Percentiles rank a stretch among this genome's conserved stretches.
These are phyloP conservation scores for Scolecobasidium constrictum DNA, from an alignment of 2,329 filamentous ascomycete species.

Conservation along the genomic window DNA sequence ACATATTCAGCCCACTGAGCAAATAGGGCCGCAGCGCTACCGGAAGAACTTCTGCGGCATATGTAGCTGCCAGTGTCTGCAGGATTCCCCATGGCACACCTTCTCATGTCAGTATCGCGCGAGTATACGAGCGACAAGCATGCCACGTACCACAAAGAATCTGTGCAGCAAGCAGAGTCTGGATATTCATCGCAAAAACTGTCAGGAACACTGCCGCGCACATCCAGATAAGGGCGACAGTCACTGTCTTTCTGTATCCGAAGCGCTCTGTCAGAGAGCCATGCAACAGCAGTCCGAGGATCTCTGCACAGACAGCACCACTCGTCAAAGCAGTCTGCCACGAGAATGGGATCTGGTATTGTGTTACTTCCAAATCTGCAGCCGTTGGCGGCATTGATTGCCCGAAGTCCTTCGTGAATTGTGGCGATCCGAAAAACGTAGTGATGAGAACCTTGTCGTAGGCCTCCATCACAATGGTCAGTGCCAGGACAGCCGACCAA, in stretches of 20 bases:
- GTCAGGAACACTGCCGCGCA: constrained; percentile 37
- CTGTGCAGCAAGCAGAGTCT: constrained; percentile 32
- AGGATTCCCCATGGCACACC: constrained; percentile 39
- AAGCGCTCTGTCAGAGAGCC: constrained; percentile 35
- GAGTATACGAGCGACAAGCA: too few species aligned
- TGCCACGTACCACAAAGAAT: constrained; percentile 37
- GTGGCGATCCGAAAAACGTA: constrained; percentile 56
- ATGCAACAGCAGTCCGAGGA: constrained; percentile 36
- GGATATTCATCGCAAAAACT: constrained; percentile 36
- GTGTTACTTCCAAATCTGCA: constrained; percentile 25
- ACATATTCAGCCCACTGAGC: constrained; percentile 61
- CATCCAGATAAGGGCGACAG: constrained; percentile 31
- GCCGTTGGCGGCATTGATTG: constrained; percentile 28
- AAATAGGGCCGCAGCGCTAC: constrained; percentile 50
- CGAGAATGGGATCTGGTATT: constrained; percentile 30
- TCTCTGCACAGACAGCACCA: constrained; percentile 35
- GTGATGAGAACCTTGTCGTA: constrained; percentile 75
- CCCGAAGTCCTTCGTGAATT: constrained; percentile 37
- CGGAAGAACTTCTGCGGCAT: constrained; percentile 54
- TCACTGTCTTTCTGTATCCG: constrained; percentile 36
- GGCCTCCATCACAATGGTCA: constrained; percentile 84
- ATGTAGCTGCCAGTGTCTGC: constrained; percentile 36
- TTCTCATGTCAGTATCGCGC: constrained; percentile 32
- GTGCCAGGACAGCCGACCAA: constrained; percentile 81
- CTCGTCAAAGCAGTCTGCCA: constrained; percentile 39